phyloP scores from a whole-genome alignment of 208 protist genomes.

The Leishmania mexicana region DNA sequence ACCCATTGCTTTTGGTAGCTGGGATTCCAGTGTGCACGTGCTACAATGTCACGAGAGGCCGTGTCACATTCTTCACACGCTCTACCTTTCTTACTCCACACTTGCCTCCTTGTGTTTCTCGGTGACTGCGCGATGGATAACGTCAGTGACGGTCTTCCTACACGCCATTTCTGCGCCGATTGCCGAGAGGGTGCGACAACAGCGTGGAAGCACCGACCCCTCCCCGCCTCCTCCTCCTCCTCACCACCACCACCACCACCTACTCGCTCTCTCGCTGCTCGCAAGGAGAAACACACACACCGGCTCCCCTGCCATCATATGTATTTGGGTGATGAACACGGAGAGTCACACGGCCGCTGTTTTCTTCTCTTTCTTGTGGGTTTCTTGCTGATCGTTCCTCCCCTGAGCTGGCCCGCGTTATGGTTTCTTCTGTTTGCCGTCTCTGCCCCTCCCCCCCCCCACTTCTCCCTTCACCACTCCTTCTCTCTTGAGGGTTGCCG shows the following conservation, averaged over 20 bases:
- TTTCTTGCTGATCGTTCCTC: not conserved
- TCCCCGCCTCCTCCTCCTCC: not conserved
- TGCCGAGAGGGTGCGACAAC: not conserved
- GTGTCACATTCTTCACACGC: not conserved
- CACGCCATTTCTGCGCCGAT: not conserved
- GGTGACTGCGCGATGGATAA: not conserved
- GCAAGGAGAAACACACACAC: not conserved
- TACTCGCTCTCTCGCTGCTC: not conserved
- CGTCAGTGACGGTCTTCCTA: not conserved
- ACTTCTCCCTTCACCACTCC: not conserved
- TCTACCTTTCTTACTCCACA: not conserved
- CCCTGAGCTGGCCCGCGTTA: not conserved
- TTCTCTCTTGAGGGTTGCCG: too few relatives aligned
- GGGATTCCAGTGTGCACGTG: not conserved
- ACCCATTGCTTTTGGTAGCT: not conserved
- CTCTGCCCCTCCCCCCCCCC: not conserved
- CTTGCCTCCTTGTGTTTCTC: not conserved
- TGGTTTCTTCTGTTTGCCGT: not conserved
- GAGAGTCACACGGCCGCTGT: not conserved
- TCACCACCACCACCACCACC: not conserved
- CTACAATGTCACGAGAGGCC: not conserved
- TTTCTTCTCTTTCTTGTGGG: slow-evolving; percentile 7
- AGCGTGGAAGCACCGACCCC: not conserved
- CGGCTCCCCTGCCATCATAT: not conserved
- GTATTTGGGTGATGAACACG: not conserved